Evolutionary conservation across 2,329 filamentous ascomycete genomes (phyloP).

Genomic region (Aspergillus ochraceus): DNA sequence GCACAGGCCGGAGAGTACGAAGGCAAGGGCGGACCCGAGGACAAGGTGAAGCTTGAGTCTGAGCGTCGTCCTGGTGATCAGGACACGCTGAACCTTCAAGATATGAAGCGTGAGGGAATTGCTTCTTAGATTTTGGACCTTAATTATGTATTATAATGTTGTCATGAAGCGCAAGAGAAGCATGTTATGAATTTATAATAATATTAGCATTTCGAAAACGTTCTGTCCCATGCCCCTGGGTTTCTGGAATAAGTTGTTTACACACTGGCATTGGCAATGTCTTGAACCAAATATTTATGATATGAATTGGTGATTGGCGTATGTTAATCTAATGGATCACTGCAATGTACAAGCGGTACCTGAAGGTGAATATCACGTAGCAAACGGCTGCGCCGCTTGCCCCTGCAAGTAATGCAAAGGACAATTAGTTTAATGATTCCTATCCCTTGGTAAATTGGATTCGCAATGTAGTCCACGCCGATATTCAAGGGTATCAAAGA

Average conservation of each 20-base stretch:
- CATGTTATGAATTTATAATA: not conserved
- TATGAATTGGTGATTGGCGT: no score
- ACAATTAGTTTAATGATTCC: no score
- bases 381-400: no score
- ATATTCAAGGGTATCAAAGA: conserved; percentile 21
- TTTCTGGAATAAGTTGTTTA: not conserved
- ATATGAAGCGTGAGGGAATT: conserved; percentile 24
- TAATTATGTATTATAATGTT: not conserved
- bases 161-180: not conserved
- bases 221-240: not conserved
- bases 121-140: conserved; percentile 5
- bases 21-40: conserved; percentile 36
- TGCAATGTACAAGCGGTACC: no score
- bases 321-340: no score
- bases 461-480: no score
- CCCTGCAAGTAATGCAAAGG: no score
- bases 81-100: conserved; percentile 25
- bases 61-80: conserved; percentile 30
- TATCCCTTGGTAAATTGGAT: no score
- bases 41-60: conserved; percentile 30
- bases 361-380: no score
- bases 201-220: not conserved
- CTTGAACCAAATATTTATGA: no score
- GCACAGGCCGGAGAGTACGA: conserved; percentile 39
- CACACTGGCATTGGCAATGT: no score